Percentiles rank a stretch among this genome's conserved stretches.
These are phyloP conservation scores for Pisolithus marmoratus DNA, from an alignment of 768 basidiomycete genomes.

Conservation along the genomic window DNA sequence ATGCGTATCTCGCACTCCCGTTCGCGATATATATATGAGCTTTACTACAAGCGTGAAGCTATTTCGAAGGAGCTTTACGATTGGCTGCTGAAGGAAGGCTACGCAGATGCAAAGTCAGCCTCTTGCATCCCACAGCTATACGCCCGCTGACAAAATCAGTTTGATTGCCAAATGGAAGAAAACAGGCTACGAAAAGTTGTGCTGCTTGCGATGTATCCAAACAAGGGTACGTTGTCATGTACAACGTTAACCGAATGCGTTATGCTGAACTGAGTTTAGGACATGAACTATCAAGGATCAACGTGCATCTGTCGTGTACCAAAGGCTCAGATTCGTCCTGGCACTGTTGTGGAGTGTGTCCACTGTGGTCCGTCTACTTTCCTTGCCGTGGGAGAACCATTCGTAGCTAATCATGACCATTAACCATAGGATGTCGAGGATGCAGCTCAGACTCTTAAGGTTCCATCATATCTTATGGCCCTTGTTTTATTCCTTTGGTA, in stretches of 20 bases:
- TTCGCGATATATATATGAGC: constrained; percentile 94
- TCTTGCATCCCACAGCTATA: not conserved
- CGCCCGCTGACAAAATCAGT: constrained; percentile 36
- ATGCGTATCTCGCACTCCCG: constrained; percentile 98
- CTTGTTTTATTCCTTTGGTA: no score
- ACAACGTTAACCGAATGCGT: constrained; percentile 1
- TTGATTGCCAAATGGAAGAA: constrained; percentile 99
- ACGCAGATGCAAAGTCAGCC: constrained; percentile 91
- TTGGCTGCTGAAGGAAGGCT: constrained; percentile 96
- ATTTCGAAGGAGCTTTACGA: constrained; percentile 91
- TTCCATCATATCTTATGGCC: no score
- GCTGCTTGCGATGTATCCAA: constrained; percentile 95
- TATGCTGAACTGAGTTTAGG: constrained; percentile 41
- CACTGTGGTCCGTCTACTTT: constrained; percentile 78
- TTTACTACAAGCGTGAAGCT: constrained; percentile 97
- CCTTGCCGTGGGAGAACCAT: not conserved
- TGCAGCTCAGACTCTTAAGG: constrained; percentile 81
- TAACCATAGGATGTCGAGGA: constrained; percentile 68
- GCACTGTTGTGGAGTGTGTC: constrained; percentile 92
- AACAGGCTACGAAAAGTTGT: constrained; percentile 95
- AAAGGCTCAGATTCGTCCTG: constrained; percentile 84
- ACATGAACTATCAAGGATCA: constrained; percentile 99
- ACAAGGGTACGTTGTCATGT: constrained; percentile 53
- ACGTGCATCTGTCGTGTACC: constrained; percentile 98
- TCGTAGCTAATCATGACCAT: constrained; percentile 7